Base-by-base conservation (phyloP, 78 protist genomes). In the Tieghemostelium lacteum region DNA sequence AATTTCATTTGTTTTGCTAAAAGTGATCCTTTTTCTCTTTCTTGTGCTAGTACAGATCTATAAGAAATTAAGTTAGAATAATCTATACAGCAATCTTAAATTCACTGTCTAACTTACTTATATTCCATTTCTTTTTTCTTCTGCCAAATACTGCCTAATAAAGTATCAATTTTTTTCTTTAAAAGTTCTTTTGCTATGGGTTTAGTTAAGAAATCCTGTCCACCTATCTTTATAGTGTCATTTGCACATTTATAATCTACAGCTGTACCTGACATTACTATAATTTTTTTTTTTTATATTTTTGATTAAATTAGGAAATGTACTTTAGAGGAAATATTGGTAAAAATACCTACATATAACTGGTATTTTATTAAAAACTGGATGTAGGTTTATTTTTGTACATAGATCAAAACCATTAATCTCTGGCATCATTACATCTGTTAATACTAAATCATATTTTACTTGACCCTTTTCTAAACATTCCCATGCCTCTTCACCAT, bases 191-290 rank as follows among this genome's bases (percentile, higher is more conserved):
- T 83, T 14, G 91, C 91, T 45, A 83, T 83, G 52, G 91, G 91
- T 60, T 83, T 83, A 0, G 78, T 83, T 31, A 83, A 40, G 36
- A 83, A 83, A 60, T 83, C 91, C 31, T 83, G 91, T 10, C 91
- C 91, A 40, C 91, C 91, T 57, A 83, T 83, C 45, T 83, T 83
- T 33, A 83, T 83, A 42, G 91, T 83, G 69, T 83, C 91, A 83
- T 83, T 83, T 57, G 91, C 91, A 83, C 65, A 83, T 45, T 83
- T 83, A 60, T 69, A 69, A 69, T 83, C 91, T 3, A 83, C 78
- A 33, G 91, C 91, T 31, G 91, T 83, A 12, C 91, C 91, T 54
- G 91, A 83, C 91, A 83, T 83, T 58, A 83, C 91, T 83, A 40
- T 17, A 57, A n/a, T 5, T n/a, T 57, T 57, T 4, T 19, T 19